Conservation (phyloP, 352 stramenopile genomes). For the Phytophthora pluvialis region DNA sequence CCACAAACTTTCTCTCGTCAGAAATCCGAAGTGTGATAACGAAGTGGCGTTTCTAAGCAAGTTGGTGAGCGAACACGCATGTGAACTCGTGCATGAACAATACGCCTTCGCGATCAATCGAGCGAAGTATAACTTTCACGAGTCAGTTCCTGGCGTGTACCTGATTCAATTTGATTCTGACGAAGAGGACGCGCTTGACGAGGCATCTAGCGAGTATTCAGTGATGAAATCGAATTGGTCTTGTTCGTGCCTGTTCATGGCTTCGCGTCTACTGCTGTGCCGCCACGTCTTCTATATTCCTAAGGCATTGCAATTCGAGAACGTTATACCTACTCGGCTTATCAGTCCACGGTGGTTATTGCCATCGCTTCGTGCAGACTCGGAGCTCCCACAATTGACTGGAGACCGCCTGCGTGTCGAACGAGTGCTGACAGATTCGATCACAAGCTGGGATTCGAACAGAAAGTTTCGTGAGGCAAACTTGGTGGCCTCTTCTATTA, state of each 20-base stretch:
- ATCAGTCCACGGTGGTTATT: constrained; percentile 19
- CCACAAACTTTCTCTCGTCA: constrained; percentile 8
- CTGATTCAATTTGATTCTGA: constrained; percentile 6
- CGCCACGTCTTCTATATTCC: constrained; percentile 21
- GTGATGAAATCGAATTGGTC: constrained; percentile 19
- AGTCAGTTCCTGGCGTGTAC: not conserved
- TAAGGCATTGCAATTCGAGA: constrained; percentile 11
- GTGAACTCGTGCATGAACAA: constrained; percentile 22
- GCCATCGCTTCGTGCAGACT: not conserved
- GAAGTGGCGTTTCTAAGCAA: constrained; percentile 25
- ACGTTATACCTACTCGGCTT: constrained; percentile 10
- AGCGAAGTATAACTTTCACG: constrained; percentile 19
- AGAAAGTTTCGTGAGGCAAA: constrained; percentile 19
- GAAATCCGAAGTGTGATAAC: constrained; percentile 15
- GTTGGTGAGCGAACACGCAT: constrained; percentile 33
- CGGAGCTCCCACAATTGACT: not conserved
- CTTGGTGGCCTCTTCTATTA: constrained; percentile 4
- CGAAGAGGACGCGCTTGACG: constrained; percentile 15
- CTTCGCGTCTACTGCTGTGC: constrained; percentile 13
- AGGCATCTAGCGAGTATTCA: constrained; percentile 12
- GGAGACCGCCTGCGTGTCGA: constrained; percentile 1
- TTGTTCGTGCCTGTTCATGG: constrained; percentile 32
- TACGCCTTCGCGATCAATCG: constrained; percentile 12
- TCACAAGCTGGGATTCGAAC: constrained; percentile 19
- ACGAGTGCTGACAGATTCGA: not conserved